Percentiles rank a stretch among this genome's conserved stretches.
Conservation (phyloP, 108 stramenopile genomes). For the Thalassiosira profunda region DNA sequence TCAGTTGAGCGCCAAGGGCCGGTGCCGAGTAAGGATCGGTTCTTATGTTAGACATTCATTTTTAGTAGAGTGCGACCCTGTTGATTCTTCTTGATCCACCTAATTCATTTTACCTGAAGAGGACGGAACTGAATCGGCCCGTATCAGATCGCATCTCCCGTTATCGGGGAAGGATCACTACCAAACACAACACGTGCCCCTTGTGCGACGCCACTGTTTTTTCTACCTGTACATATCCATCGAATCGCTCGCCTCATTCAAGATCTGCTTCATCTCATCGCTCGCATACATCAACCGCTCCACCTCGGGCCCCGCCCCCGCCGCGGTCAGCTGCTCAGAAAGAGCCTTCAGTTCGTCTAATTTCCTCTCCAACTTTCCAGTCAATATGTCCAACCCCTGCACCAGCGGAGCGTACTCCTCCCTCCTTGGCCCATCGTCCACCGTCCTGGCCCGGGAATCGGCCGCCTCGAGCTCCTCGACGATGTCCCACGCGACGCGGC, state of each 20-base stretch:
- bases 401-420: conserved; percentile 42
- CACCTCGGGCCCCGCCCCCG: conserved; percentile 46
- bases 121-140: too few species aligned
- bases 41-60: too few species aligned
- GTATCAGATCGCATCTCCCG: too few species aligned
- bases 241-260: conserved; percentile 32
- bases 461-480: conserved; percentile 72
- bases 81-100: too few species aligned
- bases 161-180: neutral
- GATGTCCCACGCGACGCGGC: conserved; percentile 65
- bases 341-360: conserved; percentile 56
- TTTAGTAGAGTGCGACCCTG: too few species aligned
- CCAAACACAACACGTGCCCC: neutral
- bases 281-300: conserved; percentile 38
- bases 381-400: conserved; percentile 44
- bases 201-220: too few species aligned
- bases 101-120: too few species aligned
- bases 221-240: conserved; percentile 4
- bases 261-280: conserved; percentile 51
- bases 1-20: too few species aligned
- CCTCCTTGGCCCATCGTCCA: neutral
- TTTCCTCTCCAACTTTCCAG: conserved; percentile 52
- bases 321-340: conserved; percentile 42
- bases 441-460: conserved; percentile 36
- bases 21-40: too few species aligned